These are phyloP conservation scores for Yamagishiella unicocca DNA, from an alignment of 139 green algal species.

Conservation along the genomic window DNA sequence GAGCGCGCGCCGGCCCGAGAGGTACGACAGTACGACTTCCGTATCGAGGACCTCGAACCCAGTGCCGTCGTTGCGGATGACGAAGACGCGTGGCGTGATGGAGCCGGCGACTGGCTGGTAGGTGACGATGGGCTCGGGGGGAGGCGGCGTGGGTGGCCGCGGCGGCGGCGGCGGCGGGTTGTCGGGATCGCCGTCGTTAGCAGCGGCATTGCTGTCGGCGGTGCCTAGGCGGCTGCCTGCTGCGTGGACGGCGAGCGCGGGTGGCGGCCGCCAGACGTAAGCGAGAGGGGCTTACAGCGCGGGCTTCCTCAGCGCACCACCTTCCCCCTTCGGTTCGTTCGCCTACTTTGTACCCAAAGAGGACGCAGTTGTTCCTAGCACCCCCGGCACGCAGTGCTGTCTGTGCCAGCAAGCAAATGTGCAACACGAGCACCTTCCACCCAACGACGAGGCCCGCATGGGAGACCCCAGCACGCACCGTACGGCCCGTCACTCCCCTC, in stretches of 20 bases:
- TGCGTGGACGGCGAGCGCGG: too few species aligned
- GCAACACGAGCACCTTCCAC: background rate
- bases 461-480: too few species aligned
- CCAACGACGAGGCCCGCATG: background rate
- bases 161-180: constrained; percentile 30
- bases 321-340: too few species aligned
- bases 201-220: too few species aligned
- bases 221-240: too few species aligned
- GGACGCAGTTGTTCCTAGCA: too few species aligned
- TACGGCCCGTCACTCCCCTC: constrained; percentile 2
- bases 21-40: constrained; percentile 33
- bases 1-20: background rate
- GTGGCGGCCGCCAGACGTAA: too few species aligned
- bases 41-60: constrained; percentile 67
- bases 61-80: constrained; percentile 54
- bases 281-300: too few species aligned
- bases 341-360: too few species aligned
- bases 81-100: constrained; percentile 67
- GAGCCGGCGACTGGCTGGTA: constrained; percentile 40
- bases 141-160: constrained; percentile 41
- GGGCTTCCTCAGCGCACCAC: too few species aligned
- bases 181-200: constrained; percentile 48
- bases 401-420: background rate
- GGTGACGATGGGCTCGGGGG: constrained; percentile 39
- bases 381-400: too few species aligned